A percentile compares a stretch with the other conserved stretches of the same genome.
phyloP scores from a whole-genome alignment of 345 rosid genomes.

The Salix koriyanagi region DNA sequence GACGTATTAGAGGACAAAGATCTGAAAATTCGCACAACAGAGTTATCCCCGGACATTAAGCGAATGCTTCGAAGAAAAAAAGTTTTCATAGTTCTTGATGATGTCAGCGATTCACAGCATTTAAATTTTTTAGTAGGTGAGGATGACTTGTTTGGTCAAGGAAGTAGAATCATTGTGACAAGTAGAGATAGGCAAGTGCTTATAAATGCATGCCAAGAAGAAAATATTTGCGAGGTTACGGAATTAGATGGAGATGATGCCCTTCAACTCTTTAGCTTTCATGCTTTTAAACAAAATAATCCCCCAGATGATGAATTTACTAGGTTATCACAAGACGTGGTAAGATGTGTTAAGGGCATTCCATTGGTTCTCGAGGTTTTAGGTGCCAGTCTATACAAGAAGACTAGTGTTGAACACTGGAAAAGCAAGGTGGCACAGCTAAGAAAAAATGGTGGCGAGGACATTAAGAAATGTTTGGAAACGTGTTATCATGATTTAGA shows the following conservation, averaged over 20 bases:
- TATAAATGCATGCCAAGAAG: not conserved
- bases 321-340: not conserved
- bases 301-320: not conserved
- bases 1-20: not conserved
- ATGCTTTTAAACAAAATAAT: not conserved
- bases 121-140: not conserved
- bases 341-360: not conserved
- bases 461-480: not conserved
- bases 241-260: not conserved
- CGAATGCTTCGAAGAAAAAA: not conserved
- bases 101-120: not conserved
- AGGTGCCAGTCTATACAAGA: not conserved
- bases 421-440: not conserved
- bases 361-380: slow-evolving; percentile 7
- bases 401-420: not conserved
- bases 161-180: not conserved
- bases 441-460: not conserved
- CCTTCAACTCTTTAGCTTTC: not conserved
- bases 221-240: not conserved
- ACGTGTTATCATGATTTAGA: not conserved
- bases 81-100: slow-evolving; percentile 3
- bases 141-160: not conserved
- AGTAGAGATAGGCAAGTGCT: slow-evolving; percentile 3
- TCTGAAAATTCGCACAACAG: no score
- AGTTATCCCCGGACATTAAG: no score